Evolutionary conservation across 495 filamentous ascomycete genomes (phyloP).

Genomic region (Hypoxylon perforatum): DNA sequence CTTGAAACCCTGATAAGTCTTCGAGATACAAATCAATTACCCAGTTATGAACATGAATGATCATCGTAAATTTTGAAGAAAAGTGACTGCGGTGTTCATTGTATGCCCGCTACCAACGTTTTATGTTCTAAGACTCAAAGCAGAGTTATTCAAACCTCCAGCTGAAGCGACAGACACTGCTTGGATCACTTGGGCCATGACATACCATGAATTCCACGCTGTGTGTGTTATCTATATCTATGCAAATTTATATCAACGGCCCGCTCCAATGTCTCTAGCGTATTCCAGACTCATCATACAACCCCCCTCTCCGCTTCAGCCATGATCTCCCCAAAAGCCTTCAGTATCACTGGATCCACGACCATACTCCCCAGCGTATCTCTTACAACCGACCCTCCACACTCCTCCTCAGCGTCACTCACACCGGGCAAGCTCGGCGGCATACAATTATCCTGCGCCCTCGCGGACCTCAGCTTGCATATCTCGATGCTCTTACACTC

Average conservation of each 20-base stretch:
- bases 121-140: no score
- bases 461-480: conserved; percentile 46
- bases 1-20: no score
- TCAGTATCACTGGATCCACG: conserved; percentile 19
- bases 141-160: no score
- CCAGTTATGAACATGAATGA: no score
- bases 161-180: no score
- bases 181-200: background rate
- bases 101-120: no score
- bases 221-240: background rate
- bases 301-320: background rate
- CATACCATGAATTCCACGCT: background rate
- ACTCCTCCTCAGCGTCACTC: conserved; percentile 27
- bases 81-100: no score
- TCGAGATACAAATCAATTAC: no score
- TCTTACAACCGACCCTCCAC: conserved; percentile 33
- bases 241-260: background rate
- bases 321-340: conserved; percentile 17
- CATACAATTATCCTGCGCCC: conserved; percentile 48
- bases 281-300: background rate
- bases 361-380: conserved; percentile 31
- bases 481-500: conserved; percentile 41
- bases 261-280: background rate
- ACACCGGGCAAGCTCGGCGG: conserved; percentile 17
- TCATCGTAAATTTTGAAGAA: no score